Evolutionary conservation across 1,284 basidiomycete species (phyloP).

Genomic region (Pisolithus thermaeus): DNA sequence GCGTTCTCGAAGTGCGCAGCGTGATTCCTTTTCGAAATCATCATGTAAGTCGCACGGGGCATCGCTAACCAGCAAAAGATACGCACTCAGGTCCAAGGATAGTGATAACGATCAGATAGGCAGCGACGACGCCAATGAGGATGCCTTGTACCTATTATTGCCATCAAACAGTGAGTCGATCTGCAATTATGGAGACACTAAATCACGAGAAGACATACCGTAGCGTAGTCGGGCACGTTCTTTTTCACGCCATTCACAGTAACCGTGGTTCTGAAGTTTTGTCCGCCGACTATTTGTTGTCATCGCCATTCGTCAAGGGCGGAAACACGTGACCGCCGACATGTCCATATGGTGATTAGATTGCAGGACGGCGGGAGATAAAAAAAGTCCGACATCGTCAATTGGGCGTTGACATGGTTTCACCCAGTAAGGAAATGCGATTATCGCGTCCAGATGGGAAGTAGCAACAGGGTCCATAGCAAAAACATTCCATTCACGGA

Average conservation of each 20-base stretch:
- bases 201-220: slow-evolving; percentile 30
- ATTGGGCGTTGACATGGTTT: neutral
- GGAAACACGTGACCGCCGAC: neutral
- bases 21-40: slow-evolving; percentile 49
- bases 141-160: slow-evolving; percentile 58
- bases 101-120: slow-evolving; percentile 63
- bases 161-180: neutral
- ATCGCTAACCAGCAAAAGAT: neutral
- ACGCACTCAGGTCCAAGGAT: slow-evolving; percentile 69
- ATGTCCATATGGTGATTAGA: neutral
- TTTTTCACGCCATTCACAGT: slow-evolving; percentile 38
- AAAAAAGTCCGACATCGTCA: neutral
- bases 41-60: neutral
- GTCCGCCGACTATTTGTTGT: slow-evolving; percentile 50
- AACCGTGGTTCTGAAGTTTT: slow-evolving; percentile 50
- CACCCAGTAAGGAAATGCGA: neutral
- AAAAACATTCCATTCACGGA: neutral
- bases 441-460: neutral
- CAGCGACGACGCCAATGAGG: slow-evolving; percentile 70
- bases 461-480: neutral
- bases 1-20: slow-evolving; percentile 79
- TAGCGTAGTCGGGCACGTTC: slow-evolving; percentile 76
- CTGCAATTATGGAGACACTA: neutral
- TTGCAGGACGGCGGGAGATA: neutral
- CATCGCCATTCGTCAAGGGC: no score